These are phyloP conservation scores for Kodamaea leandrae DNA, from an alignment of 805 yeast species.

Conservation along the genomic window DNA sequence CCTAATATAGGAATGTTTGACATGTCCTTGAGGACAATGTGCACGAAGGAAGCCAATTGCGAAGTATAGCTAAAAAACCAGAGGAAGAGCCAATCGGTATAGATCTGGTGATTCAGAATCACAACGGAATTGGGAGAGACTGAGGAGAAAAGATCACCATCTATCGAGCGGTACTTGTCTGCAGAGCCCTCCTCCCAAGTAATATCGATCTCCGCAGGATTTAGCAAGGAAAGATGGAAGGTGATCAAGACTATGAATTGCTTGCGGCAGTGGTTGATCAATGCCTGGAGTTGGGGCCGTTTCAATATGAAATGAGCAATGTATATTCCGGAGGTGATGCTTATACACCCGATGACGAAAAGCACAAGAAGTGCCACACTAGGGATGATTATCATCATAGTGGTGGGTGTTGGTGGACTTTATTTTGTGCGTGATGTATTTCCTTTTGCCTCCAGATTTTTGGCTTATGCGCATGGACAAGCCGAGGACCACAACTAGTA, in stretches of 20 bases:
- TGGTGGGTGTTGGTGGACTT: background rate
- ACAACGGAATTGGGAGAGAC: constrained; percentile 51
- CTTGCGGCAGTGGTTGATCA: constrained; percentile 54
- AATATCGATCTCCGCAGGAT: constrained; percentile 52
- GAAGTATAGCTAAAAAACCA: constrained; percentile 85
- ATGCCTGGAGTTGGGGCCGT: constrained; percentile 31
- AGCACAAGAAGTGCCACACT: constrained; percentile 1
- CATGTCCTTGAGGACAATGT: constrained; percentile 76
- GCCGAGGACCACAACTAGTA: no score
- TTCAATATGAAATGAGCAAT: constrained; percentile 4
- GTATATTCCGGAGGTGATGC: constrained; percentile 1
- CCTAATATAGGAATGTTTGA: constrained; percentile 77
- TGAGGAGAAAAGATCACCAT: constrained; percentile 6
- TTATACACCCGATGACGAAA: constrained; percentile 5
- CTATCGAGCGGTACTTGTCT: constrained; percentile 9
- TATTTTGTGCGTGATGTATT: no score
- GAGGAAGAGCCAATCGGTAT: constrained; percentile 87
- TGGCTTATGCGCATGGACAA: no score
- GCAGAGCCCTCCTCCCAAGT: constrained; percentile 41
- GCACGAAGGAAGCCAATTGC: constrained; percentile 58
- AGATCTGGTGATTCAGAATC: constrained; percentile 90
- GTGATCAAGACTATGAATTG: constrained; percentile 56
- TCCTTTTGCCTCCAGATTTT: no score
- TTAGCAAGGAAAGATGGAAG: constrained; percentile 47
- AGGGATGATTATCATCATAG: background rate